Base-by-base conservation (phyloP, 2,329 filamentous ascomycete species). In the Plenodomus biglobosus region DNA sequence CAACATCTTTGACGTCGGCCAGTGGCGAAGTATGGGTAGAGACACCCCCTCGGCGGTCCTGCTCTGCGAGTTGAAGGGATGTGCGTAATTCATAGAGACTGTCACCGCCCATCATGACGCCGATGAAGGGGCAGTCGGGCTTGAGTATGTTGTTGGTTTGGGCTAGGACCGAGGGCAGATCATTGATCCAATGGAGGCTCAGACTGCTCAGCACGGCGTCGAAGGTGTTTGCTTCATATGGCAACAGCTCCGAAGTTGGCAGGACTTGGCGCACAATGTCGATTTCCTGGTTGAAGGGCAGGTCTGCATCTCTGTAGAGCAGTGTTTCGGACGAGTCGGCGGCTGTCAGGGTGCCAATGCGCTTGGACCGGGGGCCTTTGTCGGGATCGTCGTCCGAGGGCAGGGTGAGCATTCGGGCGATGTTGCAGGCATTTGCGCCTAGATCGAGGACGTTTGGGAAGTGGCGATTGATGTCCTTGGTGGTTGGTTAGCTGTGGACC, bases 141-240 rank as follows among this genome's bases (percentile, higher is more conserved):
- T 95, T 95, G 20, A 99, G 80, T 27, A 95, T 78, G 56, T 83
- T 81, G 76, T 96, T 95, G 68, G 96, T 87, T 67, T 95, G 90
- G 1, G 85, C 79, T 2, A 99, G 80, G 10, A 95, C 78, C 1
- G 87, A 88, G 0, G 94, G 94, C 4, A 99, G 82, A 71, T 99
- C 90, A 70, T 99, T 99, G 78, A 96, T 88, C 94, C 94, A 99
- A 74, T 99, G 94, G 69, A 99, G 78, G 48, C 88, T 92, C 50
- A 96, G 76, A 46, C 88, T 95, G 68, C 90, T 95, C 53, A 99
- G 77, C 10, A 96, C 89, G 5, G 95, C 84, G 69, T 97, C 92
- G 70, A 96, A 97, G 3, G 86, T 84, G 56, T 85, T 82, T 3
- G 87, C 76, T 40, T 83, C 82, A 69, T 86, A 96, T 0, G 90